Conservation (phyloP, 441 rosid species). For the Populus hybrid region DNA sequence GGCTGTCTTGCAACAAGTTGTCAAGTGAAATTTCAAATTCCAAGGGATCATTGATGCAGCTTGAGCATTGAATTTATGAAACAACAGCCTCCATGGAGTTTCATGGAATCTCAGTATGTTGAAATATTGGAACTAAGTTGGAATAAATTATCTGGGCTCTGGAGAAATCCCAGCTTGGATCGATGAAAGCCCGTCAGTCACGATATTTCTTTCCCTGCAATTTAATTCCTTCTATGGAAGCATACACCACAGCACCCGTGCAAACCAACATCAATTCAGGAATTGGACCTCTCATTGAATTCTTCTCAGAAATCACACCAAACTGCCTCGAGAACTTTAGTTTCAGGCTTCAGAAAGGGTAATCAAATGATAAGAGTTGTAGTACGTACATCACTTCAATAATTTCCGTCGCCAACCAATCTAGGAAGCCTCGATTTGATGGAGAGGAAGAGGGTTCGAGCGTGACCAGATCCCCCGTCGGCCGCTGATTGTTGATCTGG, state of each 20-base stretch:
- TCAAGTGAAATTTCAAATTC: background rate
- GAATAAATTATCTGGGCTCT: background rate
- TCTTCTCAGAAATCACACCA: background rate
- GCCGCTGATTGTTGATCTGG: background rate
- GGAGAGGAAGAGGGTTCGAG: too few relatives aligned
- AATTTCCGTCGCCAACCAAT: background rate
- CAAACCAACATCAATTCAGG: too few relatives aligned
- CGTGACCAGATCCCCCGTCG: background rate
- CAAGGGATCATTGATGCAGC: background rate
- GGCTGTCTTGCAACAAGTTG: background rate
- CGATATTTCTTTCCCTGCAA: background rate
- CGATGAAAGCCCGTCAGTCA: background rate
- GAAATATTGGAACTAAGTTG: background rate
- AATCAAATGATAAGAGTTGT: background rate
- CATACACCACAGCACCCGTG: background rate
- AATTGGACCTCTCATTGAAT: too few relatives aligned
- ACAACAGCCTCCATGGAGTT: background rate
- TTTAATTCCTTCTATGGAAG: background rate
- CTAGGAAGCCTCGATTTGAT: background rate
- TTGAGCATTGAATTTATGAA: background rate
- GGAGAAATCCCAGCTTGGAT: background rate
- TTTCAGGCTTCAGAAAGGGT: background rate
- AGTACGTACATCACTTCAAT: background rate
- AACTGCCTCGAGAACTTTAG: background rate
- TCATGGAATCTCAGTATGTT: background rate